Evolutionary conservation across 257 asterid species (phyloP), one percentile per base, ranked within the genome.

Genomic region (Jacaranda copaia): DNA sequence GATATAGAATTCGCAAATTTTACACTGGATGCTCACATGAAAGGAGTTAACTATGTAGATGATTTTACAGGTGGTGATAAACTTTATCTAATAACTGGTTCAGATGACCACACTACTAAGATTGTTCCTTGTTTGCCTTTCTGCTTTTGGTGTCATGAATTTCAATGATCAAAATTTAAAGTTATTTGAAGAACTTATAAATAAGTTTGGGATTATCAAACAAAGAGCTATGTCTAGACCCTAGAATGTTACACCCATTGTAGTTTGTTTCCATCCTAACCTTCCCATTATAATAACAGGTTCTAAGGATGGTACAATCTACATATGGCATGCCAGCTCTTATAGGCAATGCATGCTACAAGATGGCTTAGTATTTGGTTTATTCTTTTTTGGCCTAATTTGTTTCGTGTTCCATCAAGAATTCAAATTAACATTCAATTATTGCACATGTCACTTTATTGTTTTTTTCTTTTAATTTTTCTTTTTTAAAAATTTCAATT

Each of bases 31-130:
- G 98, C 98, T 15, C 99, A 96, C 70, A 59, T 90, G 84, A 96
- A 96, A 88, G 98, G 99, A 62, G 99, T 96, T 57, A 96, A 96
- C 58, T 96, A 97, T 84, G 98, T 96, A 20, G 99, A 96, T 81
- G 93, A 96, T 83, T 96, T 96, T 78, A 93, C 97, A 62, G 98
- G 97, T 67, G 99, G 99, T 72, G 99, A 96, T 80, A 96, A 96
- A 77, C 99, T 98, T 48, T 96, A 85, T 84, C 63, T 96, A 58
- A 93, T 96, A 74, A 89, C 98, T 60, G 99, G 99, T 75, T 96
- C 99, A 61, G 98, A 96, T 88, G 99, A 96, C 84, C 97, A 96
- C 78, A 96, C 99, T 51, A 98, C 98, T 79, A 93, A 93, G 98
- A 98, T 96, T 82, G 11, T 83, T 74, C 69, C 56, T 61, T 51